These are phyloP conservation scores for Trichosporon sp. DNA, from an alignment of 1,284 basidiomycete genomes.

Conservation along the genomic window DNA sequence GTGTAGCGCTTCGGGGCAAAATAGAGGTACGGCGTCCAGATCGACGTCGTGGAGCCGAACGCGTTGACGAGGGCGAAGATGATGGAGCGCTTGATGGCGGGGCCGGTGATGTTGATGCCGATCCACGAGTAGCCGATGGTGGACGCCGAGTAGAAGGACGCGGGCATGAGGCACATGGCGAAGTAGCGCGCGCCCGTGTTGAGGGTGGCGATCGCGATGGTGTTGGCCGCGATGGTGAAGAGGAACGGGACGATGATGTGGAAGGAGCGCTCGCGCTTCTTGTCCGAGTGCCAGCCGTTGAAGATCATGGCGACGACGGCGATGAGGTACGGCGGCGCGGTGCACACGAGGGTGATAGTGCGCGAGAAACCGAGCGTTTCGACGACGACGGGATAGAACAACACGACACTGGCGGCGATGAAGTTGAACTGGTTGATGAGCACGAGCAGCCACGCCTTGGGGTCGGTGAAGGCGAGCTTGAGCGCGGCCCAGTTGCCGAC, in stretches of 20 bases:
- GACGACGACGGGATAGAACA: conserved; percentile 44
- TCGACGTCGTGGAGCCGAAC: conserved; percentile 46
- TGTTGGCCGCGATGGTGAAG: conserved; percentile 65
- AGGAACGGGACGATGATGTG: conserved; percentile 18
- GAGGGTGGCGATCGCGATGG: conserved; percentile 58
- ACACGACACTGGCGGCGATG: conserved; percentile 39
- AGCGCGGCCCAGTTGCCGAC: conserved; percentile 28
- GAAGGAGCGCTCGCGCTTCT: conserved; percentile 32
- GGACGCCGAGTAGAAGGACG: conserved; percentile 42
- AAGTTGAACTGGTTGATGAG: conserved; percentile 22
- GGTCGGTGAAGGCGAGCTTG: conserved; percentile 34
- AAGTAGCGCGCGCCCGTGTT: conserved; percentile 44
- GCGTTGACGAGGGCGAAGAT: conserved; percentile 49
- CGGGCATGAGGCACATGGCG: conserved; percentile 36
- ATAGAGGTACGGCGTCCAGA: conserved; percentile 49
- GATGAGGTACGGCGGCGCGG: conserved; percentile 45
- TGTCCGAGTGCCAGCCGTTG: conserved; percentile 44
- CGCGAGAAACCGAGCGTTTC: conserved; percentile 40
- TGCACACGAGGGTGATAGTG: conserved; percentile 43
- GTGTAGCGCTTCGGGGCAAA: conserved; percentile 10
- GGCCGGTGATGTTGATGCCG: conserved; percentile 42
- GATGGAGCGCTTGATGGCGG: conserved; percentile 46
- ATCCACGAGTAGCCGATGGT: conserved; percentile 48
- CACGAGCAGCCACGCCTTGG: conserved; percentile 39
- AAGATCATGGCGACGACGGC: conserved; percentile 36